These are phyloP conservation scores for Umbelopsis vinacea DNA, from an alignment of 192 early-diverging fungal genomes.

Conservation along the genomic window DNA sequence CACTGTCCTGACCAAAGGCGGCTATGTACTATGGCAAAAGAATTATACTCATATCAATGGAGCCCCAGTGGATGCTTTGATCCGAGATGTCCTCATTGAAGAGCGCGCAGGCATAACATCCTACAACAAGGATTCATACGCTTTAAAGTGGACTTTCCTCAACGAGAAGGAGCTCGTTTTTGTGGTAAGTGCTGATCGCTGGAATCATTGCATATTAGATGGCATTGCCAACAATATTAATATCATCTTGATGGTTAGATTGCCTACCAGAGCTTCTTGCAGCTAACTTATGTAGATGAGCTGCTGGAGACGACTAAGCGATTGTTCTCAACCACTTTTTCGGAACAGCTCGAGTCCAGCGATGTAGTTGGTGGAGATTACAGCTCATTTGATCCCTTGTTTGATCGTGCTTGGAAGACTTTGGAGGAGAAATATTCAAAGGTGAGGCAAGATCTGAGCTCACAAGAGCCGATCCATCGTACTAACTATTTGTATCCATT, in stretches of 20 bases:
- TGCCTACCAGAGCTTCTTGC: slow-evolving; percentile 87
- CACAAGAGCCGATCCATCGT: not conserved
- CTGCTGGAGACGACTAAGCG: slow-evolving; percentile 71
- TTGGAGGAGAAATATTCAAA: slow-evolving; percentile 69
- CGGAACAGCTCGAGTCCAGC: slow-evolving; percentile 38
- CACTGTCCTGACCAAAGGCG: slow-evolving; percentile 83
- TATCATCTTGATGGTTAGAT: slow-evolving; percentile 48
- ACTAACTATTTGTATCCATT: not conserved
- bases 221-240: not conserved
- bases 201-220: not conserved
- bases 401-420: slow-evolving; percentile 65
- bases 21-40: slow-evolving; percentile 86
- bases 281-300: slow-evolving; percentile 84
- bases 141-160: slow-evolving; percentile 79
- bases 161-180: slow-evolving; percentile 85
- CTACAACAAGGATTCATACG: slow-evolving; percentile 72
- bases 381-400: slow-evolving; percentile 67
- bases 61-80: slow-evolving; percentile 73
- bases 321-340: slow-evolving; percentile 69
- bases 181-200: slow-evolving; percentile 51
- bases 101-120: slow-evolving; percentile 62
- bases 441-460: slow-evolving; percentile 36
- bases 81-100: slow-evolving; percentile 80
- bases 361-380: slow-evolving; percentile 33
- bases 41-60: slow-evolving; percentile 60